Evolutionary conservation across 106 monocot species (phyloP).

Genomic region (Platanthera guangdongensis): DNA sequence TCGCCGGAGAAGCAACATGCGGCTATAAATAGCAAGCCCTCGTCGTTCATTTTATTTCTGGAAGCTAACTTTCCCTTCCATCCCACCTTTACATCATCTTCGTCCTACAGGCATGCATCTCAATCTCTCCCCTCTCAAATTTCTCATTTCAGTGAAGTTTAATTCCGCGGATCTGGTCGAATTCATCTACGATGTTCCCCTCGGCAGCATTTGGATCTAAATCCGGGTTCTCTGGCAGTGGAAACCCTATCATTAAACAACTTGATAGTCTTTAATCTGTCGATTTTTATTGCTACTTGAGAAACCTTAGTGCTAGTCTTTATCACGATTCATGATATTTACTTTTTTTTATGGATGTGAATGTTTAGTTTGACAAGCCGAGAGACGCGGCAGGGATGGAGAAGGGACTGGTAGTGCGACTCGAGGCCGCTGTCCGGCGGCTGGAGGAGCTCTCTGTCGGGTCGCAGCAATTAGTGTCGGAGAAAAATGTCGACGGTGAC

Average conservation of each 20-base stretch:
- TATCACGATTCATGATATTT: not conserved
- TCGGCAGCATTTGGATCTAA: constrained; percentile 2
- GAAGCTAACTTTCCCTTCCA: not conserved
- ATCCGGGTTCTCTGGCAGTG: not conserved
- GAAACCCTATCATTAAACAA: not conserved
- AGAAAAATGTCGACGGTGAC: constrained; percentile 17
- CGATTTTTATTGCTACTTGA: not conserved
- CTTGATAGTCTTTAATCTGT: not conserved
- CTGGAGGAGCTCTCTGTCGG: constrained; percentile 48
- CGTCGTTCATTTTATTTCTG: not conserved
- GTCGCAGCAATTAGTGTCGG: constrained; percentile 13
- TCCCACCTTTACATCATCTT: not conserved
- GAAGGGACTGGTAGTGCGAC: constrained; percentile 48
- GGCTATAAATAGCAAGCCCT: constrained; percentile 3
- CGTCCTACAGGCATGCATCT: not conserved
- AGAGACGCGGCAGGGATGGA: constrained; percentile 36
- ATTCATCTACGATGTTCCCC: not conserved
- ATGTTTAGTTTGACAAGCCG: not conserved
- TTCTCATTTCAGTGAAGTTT: not conserved
- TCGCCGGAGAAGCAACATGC: not conserved
- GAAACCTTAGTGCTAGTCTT: not conserved
- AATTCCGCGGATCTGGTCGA: not conserved
- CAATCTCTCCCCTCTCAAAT: not conserved
- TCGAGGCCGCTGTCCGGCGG: constrained; percentile 73
- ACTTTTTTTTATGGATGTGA: not conserved